Conservation (phyloP, 495 filamentous ascomycete genomes). For the Annulohypoxylon stygium region DNA sequence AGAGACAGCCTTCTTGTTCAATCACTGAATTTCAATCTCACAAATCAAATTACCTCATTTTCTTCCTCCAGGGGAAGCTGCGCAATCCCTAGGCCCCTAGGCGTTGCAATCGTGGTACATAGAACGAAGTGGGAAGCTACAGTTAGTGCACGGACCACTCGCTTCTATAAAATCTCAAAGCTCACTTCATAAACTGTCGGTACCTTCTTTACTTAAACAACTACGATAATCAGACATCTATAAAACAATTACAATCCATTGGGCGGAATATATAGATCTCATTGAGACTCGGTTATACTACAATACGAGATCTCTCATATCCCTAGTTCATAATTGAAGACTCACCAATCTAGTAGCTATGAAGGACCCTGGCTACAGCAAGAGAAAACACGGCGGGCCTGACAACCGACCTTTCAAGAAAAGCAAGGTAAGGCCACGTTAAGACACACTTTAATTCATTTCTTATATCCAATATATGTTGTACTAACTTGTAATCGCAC, state of each 20-base stretch:
- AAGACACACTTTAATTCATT: neutral
- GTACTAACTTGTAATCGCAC: neutral
- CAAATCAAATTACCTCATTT: neutral
- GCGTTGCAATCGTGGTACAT: neutral
- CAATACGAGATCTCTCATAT: neutral
- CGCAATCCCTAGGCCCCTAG: no score
- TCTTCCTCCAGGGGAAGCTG: neutral
- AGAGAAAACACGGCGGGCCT: slow-evolving; percentile 44
- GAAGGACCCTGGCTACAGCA: slow-evolving; percentile 34
- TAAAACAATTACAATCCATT: neutral
- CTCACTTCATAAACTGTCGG: neutral
- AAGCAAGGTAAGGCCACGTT: slow-evolving; percentile 48
- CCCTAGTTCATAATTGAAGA: neutral
- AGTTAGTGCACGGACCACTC: neutral
- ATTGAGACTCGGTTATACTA: neutral
- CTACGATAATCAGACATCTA: neutral
- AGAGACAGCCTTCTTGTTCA: no score
- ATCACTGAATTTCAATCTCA: no score
- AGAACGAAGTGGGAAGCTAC: neutral
- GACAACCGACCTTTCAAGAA: slow-evolving; percentile 43
- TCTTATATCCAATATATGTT: neutral
- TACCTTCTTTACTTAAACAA: slow-evolving; percentile 2
- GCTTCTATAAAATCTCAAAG: neutral
- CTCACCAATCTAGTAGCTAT: slow-evolving; percentile 10
- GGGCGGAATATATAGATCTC: neutral